Evolutionary conservation across 768 basidiomycete species (phyloP), one percentile per base, ranked within the genome.

Genomic region (Pulveroboletus sp.): DNA sequence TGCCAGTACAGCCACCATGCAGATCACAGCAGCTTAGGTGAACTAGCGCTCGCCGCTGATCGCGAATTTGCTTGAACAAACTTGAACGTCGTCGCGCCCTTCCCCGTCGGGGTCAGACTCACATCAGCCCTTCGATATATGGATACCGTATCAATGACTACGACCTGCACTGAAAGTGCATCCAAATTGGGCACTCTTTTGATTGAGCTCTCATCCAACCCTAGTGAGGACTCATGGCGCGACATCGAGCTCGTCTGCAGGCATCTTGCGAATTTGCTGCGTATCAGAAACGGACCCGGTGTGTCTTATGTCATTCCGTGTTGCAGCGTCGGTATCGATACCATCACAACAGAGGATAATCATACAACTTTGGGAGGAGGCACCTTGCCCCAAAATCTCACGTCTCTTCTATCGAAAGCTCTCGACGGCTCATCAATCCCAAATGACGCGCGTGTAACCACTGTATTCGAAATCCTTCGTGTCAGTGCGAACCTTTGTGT

Each of bases 401-500:
- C 78, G 11, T 72, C 81, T 29, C 73, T 92, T 17, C 67, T 90
- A 23, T 73, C 75, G 30, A 68, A 74, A 35, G 80, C 83, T 7
- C 69, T 85, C 19, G 71, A 75, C 48, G 79, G 75, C 36, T 62
- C 76, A 6, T 54, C 74, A 17, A 71, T 75, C 39, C 79, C 81
- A 6, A 68, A 63, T 46, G 68, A 73, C 24, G 53, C 67, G n/a
- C 76, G 74, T 50, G 73, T 79, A 43, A 60, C 76, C 9, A 76
- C 78, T 10, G 72, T 83, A 20, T 79, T 78, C 51, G 86, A 92
- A 63, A 68, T 90, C 26, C 76, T 93, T 46, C 78, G 90, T 49
- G 81, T 90, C 13, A 82, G 81, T 22, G 90, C 90, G 12, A 93
- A 93, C 67, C 68, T 93, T 16, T 90, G 87, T 66, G 83, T 89